Evolutionary conservation across 2,329 filamentous ascomycete genomes (phyloP).

Genomic region (Aspergillus puulaauensis): DNA sequence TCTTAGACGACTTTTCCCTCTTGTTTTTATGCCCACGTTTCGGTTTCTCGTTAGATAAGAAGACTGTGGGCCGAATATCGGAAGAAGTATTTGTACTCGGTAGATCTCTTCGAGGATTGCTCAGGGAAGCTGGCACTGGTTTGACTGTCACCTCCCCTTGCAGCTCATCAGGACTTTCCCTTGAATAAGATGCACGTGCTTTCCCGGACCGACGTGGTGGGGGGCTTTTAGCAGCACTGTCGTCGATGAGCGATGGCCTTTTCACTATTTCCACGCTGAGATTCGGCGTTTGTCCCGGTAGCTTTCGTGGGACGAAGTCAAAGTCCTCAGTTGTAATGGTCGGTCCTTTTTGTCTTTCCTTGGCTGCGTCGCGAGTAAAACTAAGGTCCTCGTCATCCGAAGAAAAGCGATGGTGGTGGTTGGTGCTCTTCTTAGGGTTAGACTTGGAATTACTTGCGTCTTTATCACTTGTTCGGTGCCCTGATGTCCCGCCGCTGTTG

Average conservation of each 20-base stretch:
- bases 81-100: constrained; percentile 25
- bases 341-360: constrained; percentile 21
- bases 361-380: constrained; percentile 25
- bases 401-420: constrained; percentile 4
- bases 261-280: constrained; percentile 20
- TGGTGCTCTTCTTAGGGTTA: constrained; percentile 3
- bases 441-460: constrained; percentile 7
- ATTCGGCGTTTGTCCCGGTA: constrained; percentile 6
- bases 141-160: constrained; percentile 37
- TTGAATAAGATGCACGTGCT: constrained; percentile 11
- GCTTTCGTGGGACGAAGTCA: neutral
- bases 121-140: constrained; percentile 16
- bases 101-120: constrained; percentile 5
- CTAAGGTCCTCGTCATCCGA: constrained; percentile 20
- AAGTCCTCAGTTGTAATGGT: neutral
- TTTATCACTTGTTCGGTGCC: constrained; percentile 24
- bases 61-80: constrained; percentile 34
- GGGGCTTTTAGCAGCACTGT: neutral
- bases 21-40: constrained; percentile 4
- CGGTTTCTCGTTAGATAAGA: constrained; percentile 18
- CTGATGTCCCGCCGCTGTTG: constrained; percentile 2
- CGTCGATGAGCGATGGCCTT: neutral
- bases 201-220: neutral
- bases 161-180: constrained; percentile 42
- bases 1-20: constrained; percentile 1